A percentile compares a stretch with the other conserved stretches of the same genome.
These are phyloP conservation scores for Ogataea kodamae DNA, from an alignment of 805 yeast species.

Conservation along the genomic window DNA sequence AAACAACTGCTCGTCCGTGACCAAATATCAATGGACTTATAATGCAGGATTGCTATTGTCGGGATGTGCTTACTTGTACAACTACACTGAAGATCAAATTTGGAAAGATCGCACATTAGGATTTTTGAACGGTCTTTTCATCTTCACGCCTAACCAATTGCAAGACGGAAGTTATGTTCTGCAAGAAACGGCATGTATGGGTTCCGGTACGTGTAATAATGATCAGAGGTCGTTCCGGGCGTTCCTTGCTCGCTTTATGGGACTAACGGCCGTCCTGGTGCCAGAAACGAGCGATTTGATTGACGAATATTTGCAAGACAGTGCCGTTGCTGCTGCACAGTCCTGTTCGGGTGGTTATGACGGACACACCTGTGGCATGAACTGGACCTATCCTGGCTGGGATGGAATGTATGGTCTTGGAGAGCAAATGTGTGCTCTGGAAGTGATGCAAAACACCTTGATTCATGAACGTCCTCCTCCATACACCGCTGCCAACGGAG, in stretches of 20 bases:
- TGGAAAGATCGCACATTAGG: slow-evolving; percentile 65
- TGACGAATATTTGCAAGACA: slow-evolving; percentile 37
- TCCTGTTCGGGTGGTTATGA: slow-evolving; percentile 74
- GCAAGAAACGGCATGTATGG: slow-evolving; percentile 85
- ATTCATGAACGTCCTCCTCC: slow-evolving; percentile 48
- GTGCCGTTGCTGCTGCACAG: slow-evolving; percentile 66
- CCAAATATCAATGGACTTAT: slow-evolving; percentile 76
- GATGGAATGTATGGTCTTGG: slow-evolving; percentile 72
- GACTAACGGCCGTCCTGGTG: slow-evolving; percentile 66
- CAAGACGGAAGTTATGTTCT: slow-evolving; percentile 37
- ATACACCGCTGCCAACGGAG: slow-evolving; percentile 37
- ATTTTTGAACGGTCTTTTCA: slow-evolving; percentile 51
- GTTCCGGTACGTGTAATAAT: slow-evolving; percentile 58
- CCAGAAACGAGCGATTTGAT: slow-evolving; percentile 49
- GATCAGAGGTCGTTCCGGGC: slow-evolving; percentile 96
- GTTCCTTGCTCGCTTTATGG: slow-evolving; percentile 69
- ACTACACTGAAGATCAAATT: slow-evolving; percentile 57
- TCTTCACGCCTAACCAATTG: slow-evolving; percentile 48
- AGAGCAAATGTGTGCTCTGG: slow-evolving; percentile 75
- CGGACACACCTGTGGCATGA: slow-evolving; percentile 70
- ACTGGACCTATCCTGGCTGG: slow-evolving; percentile 59
- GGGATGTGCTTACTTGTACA: slow-evolving; percentile 80
- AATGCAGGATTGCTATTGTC: slow-evolving; percentile 76
- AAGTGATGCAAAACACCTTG: slow-evolving; percentile 51
- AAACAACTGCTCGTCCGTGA: slow-evolving; percentile 58